phyloP scores from a whole-genome alignment of 139 green algal species.

The Auxenochlorella protothecoides region DNA sequence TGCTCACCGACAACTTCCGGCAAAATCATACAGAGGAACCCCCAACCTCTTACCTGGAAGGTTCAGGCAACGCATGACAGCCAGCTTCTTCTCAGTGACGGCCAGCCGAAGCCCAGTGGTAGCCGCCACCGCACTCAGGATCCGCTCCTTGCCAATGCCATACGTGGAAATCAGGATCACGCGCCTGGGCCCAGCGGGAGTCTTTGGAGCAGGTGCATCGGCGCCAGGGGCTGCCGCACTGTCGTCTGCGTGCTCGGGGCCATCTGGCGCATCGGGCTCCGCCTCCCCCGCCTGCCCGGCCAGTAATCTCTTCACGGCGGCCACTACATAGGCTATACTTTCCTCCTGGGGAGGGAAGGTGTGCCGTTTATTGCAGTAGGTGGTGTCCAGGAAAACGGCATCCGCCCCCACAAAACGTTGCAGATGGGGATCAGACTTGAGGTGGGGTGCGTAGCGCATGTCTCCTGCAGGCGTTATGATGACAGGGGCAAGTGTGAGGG shows the following conservation, averaged over 20 bases:
- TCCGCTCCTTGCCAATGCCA: slow-evolving; percentile 73
- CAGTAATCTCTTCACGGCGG: slow-evolving; percentile 30
- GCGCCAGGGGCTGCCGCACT: neutral
- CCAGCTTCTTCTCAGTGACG: slow-evolving; percentile 47
- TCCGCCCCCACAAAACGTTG: slow-evolving; percentile 27
- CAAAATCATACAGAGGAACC: too few relatives aligned
- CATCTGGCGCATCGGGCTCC: neutral
- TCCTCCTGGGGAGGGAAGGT: slow-evolving; percentile 55
- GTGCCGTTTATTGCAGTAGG: slow-evolving; percentile 61
- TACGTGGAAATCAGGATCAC: slow-evolving; percentile 58
- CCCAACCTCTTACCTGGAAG: slow-evolving; percentile 16
- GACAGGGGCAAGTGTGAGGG: too few relatives aligned
- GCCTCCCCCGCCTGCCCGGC: slow-evolving; percentile 1
- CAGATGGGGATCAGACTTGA: slow-evolving; percentile 43
- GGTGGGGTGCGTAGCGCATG: slow-evolving; percentile 43
- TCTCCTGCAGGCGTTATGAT: slow-evolving; percentile 34
- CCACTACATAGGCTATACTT: slow-evolving; percentile 45
- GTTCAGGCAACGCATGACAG: slow-evolving; percentile 37
- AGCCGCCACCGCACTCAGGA: slow-evolving; percentile 45
- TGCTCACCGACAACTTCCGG: too few relatives aligned
- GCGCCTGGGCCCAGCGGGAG: neutral
- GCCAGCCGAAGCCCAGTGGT: slow-evolving; percentile 22
- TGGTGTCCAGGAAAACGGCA: slow-evolving; percentile 76
- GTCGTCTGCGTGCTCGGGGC: neutral
- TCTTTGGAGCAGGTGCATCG: neutral